These are phyloP conservation scores for Coprinopsis sp. DNA, from an alignment of 768 basidiomycete genomes.

Conservation along the genomic window DNA sequence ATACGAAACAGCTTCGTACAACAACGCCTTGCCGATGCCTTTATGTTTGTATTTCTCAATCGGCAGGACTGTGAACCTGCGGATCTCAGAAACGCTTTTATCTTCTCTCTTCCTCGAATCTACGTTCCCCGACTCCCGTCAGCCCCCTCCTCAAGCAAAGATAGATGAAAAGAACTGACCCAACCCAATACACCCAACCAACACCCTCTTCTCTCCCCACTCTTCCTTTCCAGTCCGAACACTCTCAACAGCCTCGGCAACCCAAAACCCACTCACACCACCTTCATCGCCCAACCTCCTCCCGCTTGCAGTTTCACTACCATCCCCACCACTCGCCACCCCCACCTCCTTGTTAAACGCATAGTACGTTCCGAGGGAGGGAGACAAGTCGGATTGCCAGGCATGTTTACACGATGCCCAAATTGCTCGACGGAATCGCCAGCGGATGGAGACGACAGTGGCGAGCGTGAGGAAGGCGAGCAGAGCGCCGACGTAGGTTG, in stretches of 20 bases:
- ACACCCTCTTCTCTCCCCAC: background rate
- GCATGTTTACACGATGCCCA: background rate
- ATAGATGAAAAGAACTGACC: background rate
- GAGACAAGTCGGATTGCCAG: background rate
- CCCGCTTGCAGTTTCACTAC: no score
- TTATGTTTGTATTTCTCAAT: background rate
- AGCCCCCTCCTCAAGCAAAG: background rate
- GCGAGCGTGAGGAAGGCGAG: background rate
- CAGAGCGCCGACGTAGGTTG: background rate
- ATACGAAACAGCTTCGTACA: background rate
- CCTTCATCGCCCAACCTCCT: no score
- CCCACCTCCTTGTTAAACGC: background rate
- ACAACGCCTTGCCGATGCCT: background rate
- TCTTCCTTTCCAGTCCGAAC: background rate
- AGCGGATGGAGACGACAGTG: background rate
- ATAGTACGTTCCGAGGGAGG: background rate
- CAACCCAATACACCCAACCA: background rate
- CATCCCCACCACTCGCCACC: no score
- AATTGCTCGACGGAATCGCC: background rate
- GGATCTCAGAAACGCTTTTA: background rate
- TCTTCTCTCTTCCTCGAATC: background rate
- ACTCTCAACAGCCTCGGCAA: no score
- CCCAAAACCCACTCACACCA: slow-evolving; percentile 2
- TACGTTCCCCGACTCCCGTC: no score
- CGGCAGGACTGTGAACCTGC: background rate